A percentile compares a stretch with the other conserved stretches of the same genome.
These are phyloP conservation scores for Hypoxylon sp. DNA, from an alignment of 2,329 filamentous ascomycete genomes.

Conservation along the genomic window DNA sequence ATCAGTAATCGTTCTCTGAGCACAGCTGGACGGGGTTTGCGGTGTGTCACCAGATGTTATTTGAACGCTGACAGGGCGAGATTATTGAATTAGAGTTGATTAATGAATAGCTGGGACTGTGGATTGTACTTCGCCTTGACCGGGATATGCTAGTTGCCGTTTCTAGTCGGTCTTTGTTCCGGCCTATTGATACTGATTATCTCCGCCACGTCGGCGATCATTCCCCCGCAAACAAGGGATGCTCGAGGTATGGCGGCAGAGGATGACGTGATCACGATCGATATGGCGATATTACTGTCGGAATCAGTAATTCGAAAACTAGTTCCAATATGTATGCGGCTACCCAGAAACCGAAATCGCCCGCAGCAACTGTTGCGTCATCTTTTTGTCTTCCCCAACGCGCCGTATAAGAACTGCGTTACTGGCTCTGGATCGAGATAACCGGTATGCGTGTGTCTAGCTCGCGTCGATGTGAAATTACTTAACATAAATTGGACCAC, in stretches of 20 bases:
- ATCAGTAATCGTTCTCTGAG: neutral
- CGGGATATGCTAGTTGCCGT: constrained; percentile 2
- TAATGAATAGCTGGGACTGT: neutral
- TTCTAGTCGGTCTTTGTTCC: constrained; percentile 34
- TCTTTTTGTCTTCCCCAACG: neutral
- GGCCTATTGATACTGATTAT: constrained; percentile 23
- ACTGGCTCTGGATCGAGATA: neutral
- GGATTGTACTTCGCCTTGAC: neutral
- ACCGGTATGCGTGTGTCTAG: no score
- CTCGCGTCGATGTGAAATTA: neutral
- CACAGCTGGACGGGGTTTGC: neutral
- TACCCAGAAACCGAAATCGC: neutral
- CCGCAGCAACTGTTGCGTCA: constrained; percentile 23
- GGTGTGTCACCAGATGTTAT: constrained; percentile 1
- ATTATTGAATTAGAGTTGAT: neutral
- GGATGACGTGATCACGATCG: constrained; percentile 40
- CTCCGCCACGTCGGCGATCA: constrained; percentile 36
- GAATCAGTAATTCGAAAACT: constrained; percentile 7
- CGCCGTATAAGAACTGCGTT: constrained; percentile 23
- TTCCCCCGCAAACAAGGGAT: constrained; percentile 34
- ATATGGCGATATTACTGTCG: constrained; percentile 35
- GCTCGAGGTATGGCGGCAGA: neutral
- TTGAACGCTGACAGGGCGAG: neutral
- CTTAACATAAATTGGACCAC: neutral
- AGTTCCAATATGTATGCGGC: neutral